Evolutionary conservation across 495 filamentous ascomycete species (phyloP), one percentile per base, ranked within the genome.

Genomic region (Penicillium odoratum): DNA sequence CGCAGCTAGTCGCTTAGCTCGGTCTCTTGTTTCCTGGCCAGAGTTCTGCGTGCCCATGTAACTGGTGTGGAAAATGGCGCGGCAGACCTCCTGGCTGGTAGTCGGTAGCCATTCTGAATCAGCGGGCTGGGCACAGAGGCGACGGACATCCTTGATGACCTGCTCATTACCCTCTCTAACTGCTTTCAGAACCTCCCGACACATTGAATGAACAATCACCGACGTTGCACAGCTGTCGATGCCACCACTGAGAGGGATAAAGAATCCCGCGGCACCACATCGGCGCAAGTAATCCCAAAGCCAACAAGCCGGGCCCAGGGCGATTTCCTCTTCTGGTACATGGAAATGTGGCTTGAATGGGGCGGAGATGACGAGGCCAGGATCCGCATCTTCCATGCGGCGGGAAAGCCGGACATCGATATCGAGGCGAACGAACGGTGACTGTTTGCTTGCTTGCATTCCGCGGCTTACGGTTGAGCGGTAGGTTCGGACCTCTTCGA

Each of bases 271-370:
- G 15, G 79, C 77, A 15, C 77, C 77, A 16, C 78, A 87, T 50
- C 90, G 68, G 4, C 89, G 77, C 1, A 95, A 81, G 57, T 95
- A 96, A 62, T 96, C 90, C 90, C 91, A 97, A 0, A 97, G 73
- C 77, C 85, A 97, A 66, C 85, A 87, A 1, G 84, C 90, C 0
- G 85, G 80, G 0, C 83, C 82, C 0, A 92, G 75, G 0, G 86
- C 84, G 59, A 93, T 88, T 58, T 95, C 90, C 63, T 92, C 88
- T 64, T 92, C 88, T 0, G 87, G 85, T 0, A 70, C 63, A 68
- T 91, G 86, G 50, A 82, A 83, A 4, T 79, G 71, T 2, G 79
- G 72, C 29, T 75, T 59, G 31, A 82, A 68, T 1, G 70, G 60
- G n/a, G 69, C 62, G 4, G 75, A 78, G 5, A 78, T 77, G 13